A percentile compares a stretch with the other conserved stretches of the same genome.
These are phyloP conservation scores for Nicotiana tomentosiformis DNA, from an alignment of 257 asterid species.

Conservation along the genomic window DNA sequence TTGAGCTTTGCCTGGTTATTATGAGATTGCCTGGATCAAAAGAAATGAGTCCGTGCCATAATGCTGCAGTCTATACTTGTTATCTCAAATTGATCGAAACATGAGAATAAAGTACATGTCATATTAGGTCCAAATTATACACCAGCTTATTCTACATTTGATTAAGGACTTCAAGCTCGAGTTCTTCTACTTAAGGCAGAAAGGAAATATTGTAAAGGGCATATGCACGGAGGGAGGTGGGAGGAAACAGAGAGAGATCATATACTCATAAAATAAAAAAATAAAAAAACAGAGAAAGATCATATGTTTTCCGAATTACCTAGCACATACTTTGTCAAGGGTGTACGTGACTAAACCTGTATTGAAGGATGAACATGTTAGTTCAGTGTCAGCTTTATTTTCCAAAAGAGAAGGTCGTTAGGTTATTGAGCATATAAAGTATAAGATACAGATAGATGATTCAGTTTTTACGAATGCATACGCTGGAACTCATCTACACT, in stretches of 20 bases:
- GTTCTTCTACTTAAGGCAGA: too few relatives aligned
- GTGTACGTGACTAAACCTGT: conserved; percentile 76
- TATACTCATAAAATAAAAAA: background rate
- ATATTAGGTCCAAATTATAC: too few relatives aligned
- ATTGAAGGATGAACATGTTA: background rate
- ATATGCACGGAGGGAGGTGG: background rate
- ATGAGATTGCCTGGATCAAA: too few relatives aligned
- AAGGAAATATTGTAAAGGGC: too few relatives aligned
- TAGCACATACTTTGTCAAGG: conserved; percentile 72
- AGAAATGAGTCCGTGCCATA: too few relatives aligned
- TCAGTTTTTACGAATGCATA: conserved; percentile 18
- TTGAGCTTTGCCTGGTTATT: too few relatives aligned
- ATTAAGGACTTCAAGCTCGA: too few relatives aligned
- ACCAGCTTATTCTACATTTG: too few relatives aligned
- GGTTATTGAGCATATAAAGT: background rate
- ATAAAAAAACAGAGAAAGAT: background rate
- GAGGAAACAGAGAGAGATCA: background rate
- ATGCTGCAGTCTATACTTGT: too few relatives aligned
- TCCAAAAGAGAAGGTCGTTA: too few relatives aligned
- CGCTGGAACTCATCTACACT: conserved; percentile 75
- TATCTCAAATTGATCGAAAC: too few relatives aligned
- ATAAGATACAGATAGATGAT: background rate
- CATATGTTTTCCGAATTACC: conserved; percentile 33
- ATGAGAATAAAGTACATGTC: too few relatives aligned
- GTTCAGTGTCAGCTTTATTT: background rate